Evolutionary conservation across 2,329 filamentous ascomycete genomes (phyloP).

Genomic region (Botryotinia globosa): DNA sequence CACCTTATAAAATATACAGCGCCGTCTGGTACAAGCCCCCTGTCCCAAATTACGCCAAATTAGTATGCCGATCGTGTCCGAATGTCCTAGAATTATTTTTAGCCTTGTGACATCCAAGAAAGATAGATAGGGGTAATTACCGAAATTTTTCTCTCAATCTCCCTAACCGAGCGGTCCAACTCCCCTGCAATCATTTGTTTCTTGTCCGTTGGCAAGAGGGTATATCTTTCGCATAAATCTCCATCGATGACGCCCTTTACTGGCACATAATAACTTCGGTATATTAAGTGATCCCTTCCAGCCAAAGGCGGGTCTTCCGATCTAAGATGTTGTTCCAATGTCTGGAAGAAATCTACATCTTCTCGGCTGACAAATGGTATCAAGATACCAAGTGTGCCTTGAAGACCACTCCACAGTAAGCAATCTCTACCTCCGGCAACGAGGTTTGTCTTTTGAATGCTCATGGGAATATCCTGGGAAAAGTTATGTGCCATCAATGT

Average conservation of each 20-base stretch:
- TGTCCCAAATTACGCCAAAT: conserved; percentile 19
- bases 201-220: conserved; percentile 78
- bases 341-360: conserved; percentile 97
- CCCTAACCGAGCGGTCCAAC: conserved; percentile 81
- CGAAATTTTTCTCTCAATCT: conserved; percentile 95
- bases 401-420: conserved; percentile 88
- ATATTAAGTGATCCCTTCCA: conserved; percentile 93
- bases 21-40: conserved; percentile 53
- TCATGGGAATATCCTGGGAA: conserved; percentile 87
- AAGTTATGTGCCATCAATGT: conserved; percentile 86
- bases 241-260: conserved; percentile 97
- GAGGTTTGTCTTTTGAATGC: conserved; percentile 82
- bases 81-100: conserved; percentile 47
- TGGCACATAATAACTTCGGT: conserved; percentile 91
- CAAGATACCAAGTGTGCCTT: conserved; percentile 90
- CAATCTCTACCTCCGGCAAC: conserved; percentile 91
- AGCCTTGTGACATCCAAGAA: conserved; percentile 21
- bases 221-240: conserved; percentile 90
- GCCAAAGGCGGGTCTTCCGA: conserved; percentile 83
- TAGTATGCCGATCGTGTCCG: conserved; percentile 54
- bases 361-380: conserved; percentile 90
- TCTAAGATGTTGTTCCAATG: conserved; percentile 82
- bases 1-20: conserved; percentile 60
- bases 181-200: conserved; percentile 95
- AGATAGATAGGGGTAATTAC: conserved; percentile 41